Conservation (phyloP, 257 asterid genomes). For the Forsythia viridissima region DNA sequence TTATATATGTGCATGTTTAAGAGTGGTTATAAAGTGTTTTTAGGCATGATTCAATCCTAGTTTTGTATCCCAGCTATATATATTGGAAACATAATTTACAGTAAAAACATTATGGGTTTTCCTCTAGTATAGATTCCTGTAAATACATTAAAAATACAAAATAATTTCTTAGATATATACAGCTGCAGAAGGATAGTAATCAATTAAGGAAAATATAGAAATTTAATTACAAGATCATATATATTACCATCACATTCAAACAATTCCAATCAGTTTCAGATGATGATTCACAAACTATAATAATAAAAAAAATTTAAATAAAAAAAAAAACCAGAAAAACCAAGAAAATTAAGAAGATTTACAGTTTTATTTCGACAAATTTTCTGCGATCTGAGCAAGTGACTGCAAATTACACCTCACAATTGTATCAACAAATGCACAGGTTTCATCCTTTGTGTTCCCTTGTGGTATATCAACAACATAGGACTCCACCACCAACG, state of each 20-base stretch:
- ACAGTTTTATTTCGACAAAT: conserved; percentile 24
- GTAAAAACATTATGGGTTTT: background rate
- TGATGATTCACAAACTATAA: background rate
- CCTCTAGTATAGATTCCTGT: background rate
- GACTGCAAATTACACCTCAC: conserved; percentile 79
- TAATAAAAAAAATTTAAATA: too few species aligned
- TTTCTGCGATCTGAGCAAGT: conserved; percentile 55
- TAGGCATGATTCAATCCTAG: too few species aligned
- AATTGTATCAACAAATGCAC: conserved; percentile 74
- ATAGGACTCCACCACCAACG: conserved; percentile 82
- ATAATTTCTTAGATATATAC: background rate
- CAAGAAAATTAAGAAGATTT: conserved; percentile 17
- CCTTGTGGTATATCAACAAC: conserved; percentile 81
- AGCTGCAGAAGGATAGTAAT: background rate
- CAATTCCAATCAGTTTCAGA: background rate
- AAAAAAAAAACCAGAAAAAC: background rate
- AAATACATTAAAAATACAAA: background rate
- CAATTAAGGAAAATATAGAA: background rate
- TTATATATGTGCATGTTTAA: too few species aligned
- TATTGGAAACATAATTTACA: background rate
- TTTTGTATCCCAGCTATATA: too few species aligned
- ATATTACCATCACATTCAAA: background rate
- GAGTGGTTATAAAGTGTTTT: too few species aligned
- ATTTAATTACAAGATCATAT: background rate
- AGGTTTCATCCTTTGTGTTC: conserved; percentile 74